Evolutionary conservation across 2,329 filamentous ascomycete genomes (phyloP).

Genomic region (Neofusicoccum sp.): DNA sequence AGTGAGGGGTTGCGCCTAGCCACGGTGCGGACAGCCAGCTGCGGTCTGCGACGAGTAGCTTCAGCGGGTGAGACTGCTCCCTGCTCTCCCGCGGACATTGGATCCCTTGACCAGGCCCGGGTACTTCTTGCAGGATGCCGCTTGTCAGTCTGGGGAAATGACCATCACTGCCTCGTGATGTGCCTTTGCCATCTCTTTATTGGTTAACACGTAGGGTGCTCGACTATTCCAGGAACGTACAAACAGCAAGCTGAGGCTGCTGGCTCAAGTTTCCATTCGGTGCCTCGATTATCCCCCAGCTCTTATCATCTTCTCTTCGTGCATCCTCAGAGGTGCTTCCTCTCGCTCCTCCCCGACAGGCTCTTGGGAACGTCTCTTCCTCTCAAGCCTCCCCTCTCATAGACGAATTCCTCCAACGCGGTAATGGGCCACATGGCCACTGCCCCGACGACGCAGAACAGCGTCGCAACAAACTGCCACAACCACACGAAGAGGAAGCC

Average conservation of each 20-base stretch:
- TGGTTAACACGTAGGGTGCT: not conserved
- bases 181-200: no score
- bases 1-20: no score
- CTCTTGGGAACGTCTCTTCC: slow-evolving; percentile 10
- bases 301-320: not conserved
- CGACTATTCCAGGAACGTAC: not conserved
- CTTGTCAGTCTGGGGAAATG: not conserved
- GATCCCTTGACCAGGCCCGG: not conserved
- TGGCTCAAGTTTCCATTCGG: not conserved
- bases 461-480: slow-evolving; percentile 67
- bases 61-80: not conserved
- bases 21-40: not conserved
- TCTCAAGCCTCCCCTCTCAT: slow-evolving; percentile 16
- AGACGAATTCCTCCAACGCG: slow-evolving; percentile 48
- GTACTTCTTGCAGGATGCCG: not conserved
- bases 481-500: slow-evolving; percentile 60
- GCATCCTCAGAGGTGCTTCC: slow-evolving; percentile 10
- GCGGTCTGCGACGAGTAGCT: not conserved
- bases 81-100: not conserved
- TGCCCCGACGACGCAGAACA: slow-evolving; percentile 65
- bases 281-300: not conserved
- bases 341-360: slow-evolving; percentile 9
- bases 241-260: not conserved
- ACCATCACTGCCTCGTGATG: not conserved
- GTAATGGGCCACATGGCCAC: slow-evolving; percentile 54